A percentile compares a stretch with the other conserved stretches of the same genome.
These are phyloP conservation scores for Picea sitchensis DNA, from an alignment of 75 land plant genomes.

Conservation along the genomic window DNA sequence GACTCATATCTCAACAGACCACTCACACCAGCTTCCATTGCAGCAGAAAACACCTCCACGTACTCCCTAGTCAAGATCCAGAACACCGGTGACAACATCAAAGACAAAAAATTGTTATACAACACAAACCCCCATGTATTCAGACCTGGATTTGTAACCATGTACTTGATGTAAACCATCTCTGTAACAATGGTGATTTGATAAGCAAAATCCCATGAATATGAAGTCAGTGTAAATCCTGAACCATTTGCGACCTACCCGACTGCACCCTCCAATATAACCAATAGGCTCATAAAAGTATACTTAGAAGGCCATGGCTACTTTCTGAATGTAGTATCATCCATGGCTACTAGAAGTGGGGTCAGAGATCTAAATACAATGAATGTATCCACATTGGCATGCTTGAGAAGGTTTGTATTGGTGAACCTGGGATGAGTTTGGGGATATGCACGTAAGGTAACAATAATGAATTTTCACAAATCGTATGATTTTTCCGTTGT, in stretches of 20 bases:
- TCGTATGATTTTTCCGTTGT: too few relatives aligned
- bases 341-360: slow-evolving; percentile 14
- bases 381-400: too few relatives aligned
- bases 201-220: slow-evolving; percentile 89
- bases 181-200: slow-evolving; percentile 74
- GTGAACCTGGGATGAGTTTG: too few relatives aligned
- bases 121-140: slow-evolving; percentile 92
- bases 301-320: slow-evolving; percentile 79
- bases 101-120: slow-evolving; percentile 79
- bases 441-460: too few relatives aligned
- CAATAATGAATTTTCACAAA: too few relatives aligned
- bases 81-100: slow-evolving; percentile 75
- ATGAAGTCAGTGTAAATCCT: slow-evolving; percentile 67
- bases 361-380: too few relatives aligned
- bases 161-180: slow-evolving; percentile 93
- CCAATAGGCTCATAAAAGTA: slow-evolving; percentile 15
- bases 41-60: slow-evolving; percentile 41
- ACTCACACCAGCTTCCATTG: slow-evolving; percentile 9
- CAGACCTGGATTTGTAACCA: slow-evolving; percentile 79
- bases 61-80: slow-evolving; percentile 82
- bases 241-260: slow-evolving; percentile 85
- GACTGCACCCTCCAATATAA: slow-evolving; percentile 39
- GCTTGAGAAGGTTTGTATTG: too few relatives aligned
- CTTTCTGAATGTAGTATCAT: slow-evolving; percentile 67
- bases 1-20: slow-evolving; percentile 26